A percentile compares a stretch with the other conserved stretches of the same genome.
These are phyloP conservation scores for Podaxis mareebaensis DNA, from an alignment of 768 basidiomycete genomes.

Conservation along the genomic window DNA sequence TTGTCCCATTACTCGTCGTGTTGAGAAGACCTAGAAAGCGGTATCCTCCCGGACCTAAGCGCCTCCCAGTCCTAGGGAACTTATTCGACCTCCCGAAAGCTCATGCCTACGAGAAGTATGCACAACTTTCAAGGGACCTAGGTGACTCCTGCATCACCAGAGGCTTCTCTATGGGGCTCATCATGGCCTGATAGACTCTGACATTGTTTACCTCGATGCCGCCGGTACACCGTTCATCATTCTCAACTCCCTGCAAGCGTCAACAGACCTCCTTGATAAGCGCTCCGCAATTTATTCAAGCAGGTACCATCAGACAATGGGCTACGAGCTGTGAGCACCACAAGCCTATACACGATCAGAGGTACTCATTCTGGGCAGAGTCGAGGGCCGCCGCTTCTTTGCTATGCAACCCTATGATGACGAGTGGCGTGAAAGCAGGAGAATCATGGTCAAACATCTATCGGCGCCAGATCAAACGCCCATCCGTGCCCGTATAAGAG, in stretches of 20 bases:
- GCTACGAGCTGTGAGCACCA: slow-evolving; percentile 6
- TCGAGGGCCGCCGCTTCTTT: neutral
- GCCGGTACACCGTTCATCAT: slow-evolving; percentile 22
- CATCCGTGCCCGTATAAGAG: neutral
- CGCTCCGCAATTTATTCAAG: slow-evolving; percentile 22
- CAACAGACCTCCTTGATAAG: slow-evolving; percentile 24
- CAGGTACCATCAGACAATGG: slow-evolving; percentile 6
- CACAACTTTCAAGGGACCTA: neutral
- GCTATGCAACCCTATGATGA: slow-evolving; percentile 9
- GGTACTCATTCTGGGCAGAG: neutral
- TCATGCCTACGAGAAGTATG: slow-evolving; percentile 16
- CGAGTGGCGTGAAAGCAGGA: slow-evolving; percentile 12
- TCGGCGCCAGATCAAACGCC: neutral
- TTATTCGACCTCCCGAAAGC: slow-evolving; percentile 41
- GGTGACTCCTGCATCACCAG: neutral
- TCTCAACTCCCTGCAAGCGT: slow-evolving; percentile 23
- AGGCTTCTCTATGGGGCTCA: neutral
- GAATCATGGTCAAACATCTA: slow-evolving; percentile 3
- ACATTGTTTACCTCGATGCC: slow-evolving; percentile 19
- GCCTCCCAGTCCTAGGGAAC: slow-evolving; percentile 44
- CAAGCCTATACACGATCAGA: neutral
- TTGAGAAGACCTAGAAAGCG: neutral
- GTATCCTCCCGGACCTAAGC: slow-evolving; percentile 38
- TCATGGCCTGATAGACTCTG: neutral
- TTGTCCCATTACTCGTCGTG: neutral